phyloP scores from a whole-genome alignment of 2,329 filamentous ascomycete genomes.

The Xylariaceae sp. region DNA sequence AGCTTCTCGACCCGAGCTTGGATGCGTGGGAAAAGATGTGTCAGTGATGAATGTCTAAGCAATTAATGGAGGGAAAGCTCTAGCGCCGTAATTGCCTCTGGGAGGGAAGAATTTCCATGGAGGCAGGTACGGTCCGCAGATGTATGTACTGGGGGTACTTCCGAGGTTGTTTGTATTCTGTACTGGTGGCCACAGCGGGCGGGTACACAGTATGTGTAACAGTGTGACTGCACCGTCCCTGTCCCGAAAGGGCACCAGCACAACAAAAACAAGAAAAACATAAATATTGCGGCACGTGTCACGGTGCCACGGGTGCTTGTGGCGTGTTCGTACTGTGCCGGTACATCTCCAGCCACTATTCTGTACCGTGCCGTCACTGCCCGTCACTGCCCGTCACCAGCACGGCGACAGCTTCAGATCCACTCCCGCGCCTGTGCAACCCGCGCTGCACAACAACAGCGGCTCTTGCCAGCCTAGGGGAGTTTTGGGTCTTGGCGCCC shows the following conservation, averaged over 20 bases:
- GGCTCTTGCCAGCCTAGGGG: no score
- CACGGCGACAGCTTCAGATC: neutral
- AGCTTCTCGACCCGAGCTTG: constrained; percentile 5
- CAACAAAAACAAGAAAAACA: constrained; percentile 25
- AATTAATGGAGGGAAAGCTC: neutral
- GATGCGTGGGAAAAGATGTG: constrained; percentile 7
- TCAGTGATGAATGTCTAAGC: neutral
- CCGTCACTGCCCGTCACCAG: neutral
- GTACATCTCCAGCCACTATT: neutral
- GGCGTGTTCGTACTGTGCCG: neutral
- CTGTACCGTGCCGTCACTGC: neutral
- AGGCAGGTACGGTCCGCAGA: neutral
- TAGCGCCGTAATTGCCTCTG: neutral
- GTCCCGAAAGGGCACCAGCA: constrained; percentile 27
- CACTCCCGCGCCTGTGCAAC: neutral
- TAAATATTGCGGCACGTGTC: constrained; percentile 22
- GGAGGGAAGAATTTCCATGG: no score
- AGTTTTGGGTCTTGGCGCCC: neutral
- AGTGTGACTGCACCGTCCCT: neutral
- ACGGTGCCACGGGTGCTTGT: neutral
- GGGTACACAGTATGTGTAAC: constrained; percentile 8
- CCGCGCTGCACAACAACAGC: neutral
- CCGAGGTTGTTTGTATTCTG: neutral
- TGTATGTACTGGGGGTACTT: neutral
- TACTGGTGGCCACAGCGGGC: neutral